phyloP scores from a whole-genome alignment of 225 moss, liverwort and hornwort genomes.

The Neckera pumila region DNA sequence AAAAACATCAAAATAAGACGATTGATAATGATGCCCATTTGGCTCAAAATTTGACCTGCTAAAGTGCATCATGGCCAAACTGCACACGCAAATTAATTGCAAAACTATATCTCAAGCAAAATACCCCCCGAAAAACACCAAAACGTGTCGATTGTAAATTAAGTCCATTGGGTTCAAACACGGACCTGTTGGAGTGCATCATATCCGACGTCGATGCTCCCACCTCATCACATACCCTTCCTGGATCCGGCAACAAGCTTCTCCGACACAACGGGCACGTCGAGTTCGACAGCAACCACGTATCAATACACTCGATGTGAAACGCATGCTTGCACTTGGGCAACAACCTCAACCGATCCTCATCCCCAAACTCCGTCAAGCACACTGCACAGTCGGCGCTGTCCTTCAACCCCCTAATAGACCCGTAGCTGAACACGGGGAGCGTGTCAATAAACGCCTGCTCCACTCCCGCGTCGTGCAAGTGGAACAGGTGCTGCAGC shows the following conservation, averaged over 20 bases:
- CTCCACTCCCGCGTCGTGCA: slow-evolving; percentile 86
- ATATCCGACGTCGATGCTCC: slow-evolving; percentile 5
- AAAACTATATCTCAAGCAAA: background rate
- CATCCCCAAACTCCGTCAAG: slow-evolving; percentile 52
- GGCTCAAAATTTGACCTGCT: background rate
- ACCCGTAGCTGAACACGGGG: slow-evolving; percentile 79
- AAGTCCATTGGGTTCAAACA: background rate
- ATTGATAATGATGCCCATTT: no score
- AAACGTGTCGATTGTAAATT: background rate
- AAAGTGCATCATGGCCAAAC: no score
- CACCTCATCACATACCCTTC: background rate
- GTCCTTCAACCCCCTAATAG: slow-evolving; percentile 73
- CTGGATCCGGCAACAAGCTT: slow-evolving; percentile 54
- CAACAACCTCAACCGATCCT: slow-evolving; percentile 41
- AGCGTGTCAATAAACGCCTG: slow-evolving; percentile 86
- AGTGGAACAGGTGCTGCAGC: slow-evolving; percentile 83
- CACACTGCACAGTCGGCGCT: slow-evolving; percentile 78
- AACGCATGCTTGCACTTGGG: slow-evolving; percentile 72
- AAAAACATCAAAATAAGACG: no score
- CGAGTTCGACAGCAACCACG: slow-evolving; percentile 63
- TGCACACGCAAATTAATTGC: background rate
- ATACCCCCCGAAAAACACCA: background rate
- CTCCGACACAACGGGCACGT: slow-evolving; percentile 64
- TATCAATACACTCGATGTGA: slow-evolving; percentile 64
- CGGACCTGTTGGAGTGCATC: slow-evolving; percentile 33